Base-by-base conservation (phyloP, 1,284 basidiomycete species). In the Fomitiporia mediterranea region DNA sequence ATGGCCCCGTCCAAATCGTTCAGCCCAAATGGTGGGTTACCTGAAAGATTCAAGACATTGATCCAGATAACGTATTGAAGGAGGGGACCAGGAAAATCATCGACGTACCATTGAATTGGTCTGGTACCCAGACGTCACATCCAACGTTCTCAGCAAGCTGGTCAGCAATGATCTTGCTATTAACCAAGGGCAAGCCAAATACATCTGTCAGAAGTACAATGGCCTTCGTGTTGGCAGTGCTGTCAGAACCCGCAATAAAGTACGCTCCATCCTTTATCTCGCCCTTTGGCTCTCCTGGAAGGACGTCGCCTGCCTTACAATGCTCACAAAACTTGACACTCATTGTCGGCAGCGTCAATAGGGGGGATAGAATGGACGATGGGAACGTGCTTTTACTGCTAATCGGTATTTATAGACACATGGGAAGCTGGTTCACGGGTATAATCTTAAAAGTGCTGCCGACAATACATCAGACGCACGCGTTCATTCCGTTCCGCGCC, bases 121-220 rank as follows among this genome's bases (percentile, higher is more conserved):
- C 78, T 4, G 81, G 81, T 17, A 85, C 77, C 74, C 81, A 86
- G 23, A 87, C 83, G 58, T 84, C 79, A 53, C 84, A 76, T 3
- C 72, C 71, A 27, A 85, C 68, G 2, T 70, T 62, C 51, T 78
- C 71, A 4, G 84, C 76, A 25, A 84, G 68, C 21, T 70, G 67
- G 65, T 88, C 86, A 0, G 86, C 84, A 5, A 88, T 71, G 54
- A 89, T 71, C 64, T 83, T 86, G 62, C 72, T 72, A 65, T 86
- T 87, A 42, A 74, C 74, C 19, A 84, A 64, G 0, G 69, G 66
- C 8, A 84, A 70, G 0, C 82, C 82, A 60, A 85, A 86, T 1
- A 71, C 75, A 63, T 89, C 85, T 5, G 80, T 82, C 44, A 84
- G 69, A 9, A 83, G 66, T 13, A 89, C 66, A 32, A 86, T 65